Conservation (phyloP, 805 yeast species). For the Candida boleticola region DNA sequence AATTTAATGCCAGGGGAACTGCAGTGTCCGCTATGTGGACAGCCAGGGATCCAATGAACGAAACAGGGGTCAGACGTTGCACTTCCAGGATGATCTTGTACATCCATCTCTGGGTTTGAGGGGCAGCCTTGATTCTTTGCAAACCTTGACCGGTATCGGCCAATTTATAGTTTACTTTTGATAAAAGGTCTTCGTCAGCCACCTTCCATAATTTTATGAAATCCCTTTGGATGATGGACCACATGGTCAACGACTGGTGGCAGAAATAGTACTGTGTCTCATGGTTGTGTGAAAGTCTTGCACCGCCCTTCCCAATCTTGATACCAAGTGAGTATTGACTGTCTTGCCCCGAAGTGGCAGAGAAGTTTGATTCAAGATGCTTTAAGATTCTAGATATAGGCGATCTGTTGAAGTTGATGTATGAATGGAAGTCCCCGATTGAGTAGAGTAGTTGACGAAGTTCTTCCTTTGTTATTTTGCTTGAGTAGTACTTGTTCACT, state of each 20-base stretch:
- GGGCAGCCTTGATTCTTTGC: slow-evolving; percentile 74
- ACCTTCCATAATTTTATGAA: slow-evolving; percentile 75
- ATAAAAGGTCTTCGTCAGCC: slow-evolving; percentile 72
- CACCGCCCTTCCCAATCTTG: slow-evolving; percentile 62
- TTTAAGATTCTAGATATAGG: slow-evolving; percentile 66
- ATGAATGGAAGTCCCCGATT: slow-evolving; percentile 75
- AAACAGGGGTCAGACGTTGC: slow-evolving; percentile 52
- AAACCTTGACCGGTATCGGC: slow-evolving; percentile 80
- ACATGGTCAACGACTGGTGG: slow-evolving; percentile 66
- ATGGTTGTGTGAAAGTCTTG: slow-evolving; percentile 72
- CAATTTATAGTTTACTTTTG: slow-evolving; percentile 51
- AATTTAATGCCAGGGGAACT: slow-evolving; percentile 79
- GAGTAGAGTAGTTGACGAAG: slow-evolving; percentile 73
- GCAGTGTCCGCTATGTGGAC: slow-evolving; percentile 82
- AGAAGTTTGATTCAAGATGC: slow-evolving; percentile 36
- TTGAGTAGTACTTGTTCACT: slow-evolving; percentile 46
- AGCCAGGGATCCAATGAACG: slow-evolving; percentile 80
- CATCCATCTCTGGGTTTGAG: slow-evolving; percentile 67
- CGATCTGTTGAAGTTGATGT: slow-evolving; percentile 62
- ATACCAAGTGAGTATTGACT: slow-evolving; percentile 56
- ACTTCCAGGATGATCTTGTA: slow-evolving; percentile 65
- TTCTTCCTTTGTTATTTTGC: slow-evolving; percentile 52
- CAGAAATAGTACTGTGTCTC: slow-evolving; percentile 72
- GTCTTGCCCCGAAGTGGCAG: slow-evolving; percentile 40
- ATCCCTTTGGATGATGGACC: slow-evolving; percentile 78